These are phyloP conservation scores for Heteromeles arbutifolia DNA, from an alignment of 306 rosid genomes.

Conservation along the genomic window DNA sequence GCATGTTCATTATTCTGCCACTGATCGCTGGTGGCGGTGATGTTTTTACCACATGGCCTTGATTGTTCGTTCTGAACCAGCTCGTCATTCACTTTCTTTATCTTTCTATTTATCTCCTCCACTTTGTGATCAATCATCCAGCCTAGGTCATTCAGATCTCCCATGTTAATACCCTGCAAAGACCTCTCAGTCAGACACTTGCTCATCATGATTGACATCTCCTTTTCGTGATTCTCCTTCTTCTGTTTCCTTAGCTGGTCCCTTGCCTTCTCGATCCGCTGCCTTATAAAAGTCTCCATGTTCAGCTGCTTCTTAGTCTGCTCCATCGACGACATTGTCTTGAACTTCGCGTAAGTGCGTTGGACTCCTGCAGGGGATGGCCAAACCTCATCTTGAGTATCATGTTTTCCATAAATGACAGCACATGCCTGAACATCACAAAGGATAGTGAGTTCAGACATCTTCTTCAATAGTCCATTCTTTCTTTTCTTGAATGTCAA, in stretches of 20 bases:
- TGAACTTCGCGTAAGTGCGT: background rate
- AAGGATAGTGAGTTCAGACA: background rate
- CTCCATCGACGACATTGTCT: conserved; percentile 20
- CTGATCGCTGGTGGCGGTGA: too few relatives aligned
- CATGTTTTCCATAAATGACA: conserved; percentile 30
- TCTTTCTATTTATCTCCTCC: conserved; percentile 1
- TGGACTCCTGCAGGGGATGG: conserved; percentile 19
- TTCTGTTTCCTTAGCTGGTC: conserved; percentile 24
- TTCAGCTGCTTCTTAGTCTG: conserved; percentile 33
- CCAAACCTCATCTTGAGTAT: conserved; percentile 24
- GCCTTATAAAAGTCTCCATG: conserved; percentile 25
- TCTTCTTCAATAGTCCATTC: background rate
- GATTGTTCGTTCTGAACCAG: background rate
- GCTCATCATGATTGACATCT: conserved; percentile 20
- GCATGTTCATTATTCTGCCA: too few relatives aligned
- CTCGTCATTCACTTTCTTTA: background rate
- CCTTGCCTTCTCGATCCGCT: conserved; percentile 14
- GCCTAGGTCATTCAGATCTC: conserved; percentile 22
- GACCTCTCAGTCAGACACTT: background rate
- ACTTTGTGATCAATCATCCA: conserved; percentile 23
- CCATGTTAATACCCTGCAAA: background rate
- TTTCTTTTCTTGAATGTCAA: background rate
- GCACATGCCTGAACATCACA: conserved; percentile 42
- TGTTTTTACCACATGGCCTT: background rate
- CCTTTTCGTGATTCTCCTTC: conserved; percentile 26